Evolutionary conservation across 371 early-diverging fungal genomes (phyloP), one percentile per base, ranked within the genome.

Genomic region (Apophysomyces elegans): DNA sequence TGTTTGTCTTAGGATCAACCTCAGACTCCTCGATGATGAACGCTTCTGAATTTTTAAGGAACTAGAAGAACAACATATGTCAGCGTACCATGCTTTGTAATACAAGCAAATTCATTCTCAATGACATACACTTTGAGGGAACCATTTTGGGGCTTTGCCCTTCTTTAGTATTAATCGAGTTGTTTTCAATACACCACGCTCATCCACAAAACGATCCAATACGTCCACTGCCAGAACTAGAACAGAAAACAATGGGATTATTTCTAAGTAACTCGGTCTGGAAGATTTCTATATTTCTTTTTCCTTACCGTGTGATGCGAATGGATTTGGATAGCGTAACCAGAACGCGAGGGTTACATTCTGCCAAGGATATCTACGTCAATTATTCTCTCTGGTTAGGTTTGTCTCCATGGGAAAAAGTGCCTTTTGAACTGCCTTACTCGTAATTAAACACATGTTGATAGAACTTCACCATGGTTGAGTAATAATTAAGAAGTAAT

Each of bases 281-380:
- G 2, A 18, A 8, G n/a, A 32, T 39, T 14, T 46, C 1, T 21
- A 5, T 50, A 45, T 14, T 59, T 2, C 14, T 37, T 2, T 13
- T 37, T n/a, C 4, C 7, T 63, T 79, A 82, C 83, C 99, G 76
- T 98, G 99, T 11, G 91, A 84, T 12, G 97, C 95, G 76, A 95
- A 95, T n/a, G 99, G 99, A 75, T 98, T 98, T 41, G 99, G 99
- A 79, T 98, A 98, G 56, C 97, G 90, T 73, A 93, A 76, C 90
- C 92, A 94, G 65, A 96, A 92, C 11, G 97, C 97, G 46, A 83
- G 83, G 11, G 96, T 92, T 54, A 96, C 95, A 67, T 86, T 88
- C 57, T 86, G 84, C 96, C 96, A 96, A 56, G 86, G 84, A 67
- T 89, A 86, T 36, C 92, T 92, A 26, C 32, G 32, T 26, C 32